Evolutionary conservation across 1,284 basidiomycete species (phyloP), one percentile per base, ranked within the genome.

Genomic region (Fomitopsis palustris): DNA sequence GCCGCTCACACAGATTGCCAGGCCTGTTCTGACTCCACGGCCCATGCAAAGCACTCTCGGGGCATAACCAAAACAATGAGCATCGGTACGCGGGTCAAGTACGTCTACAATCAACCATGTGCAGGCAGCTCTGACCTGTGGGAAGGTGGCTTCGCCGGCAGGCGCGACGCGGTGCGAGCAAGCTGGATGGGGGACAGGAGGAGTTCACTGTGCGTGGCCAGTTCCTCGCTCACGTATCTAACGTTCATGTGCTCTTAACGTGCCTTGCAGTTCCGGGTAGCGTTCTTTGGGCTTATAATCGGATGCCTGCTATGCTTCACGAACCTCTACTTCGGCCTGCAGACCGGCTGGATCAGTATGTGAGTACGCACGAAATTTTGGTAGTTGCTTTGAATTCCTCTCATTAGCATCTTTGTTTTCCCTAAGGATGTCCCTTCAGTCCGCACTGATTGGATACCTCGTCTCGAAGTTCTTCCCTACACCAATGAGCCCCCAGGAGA

Each of bases 361-460:
- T 85, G 63, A 61, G 78, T 69, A 29, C 17, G n/a, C 27, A 23
- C n/a, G n/a, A n/a, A 19, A 10, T 27, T 39, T 14, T 25, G 49
- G 42, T 25, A 2, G 14, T n/a, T 9, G 38, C 35, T 25, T 23
- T 14, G 21, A 9, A 19, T n/a, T 35, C 38, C 23, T 42, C 10
- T 52, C 8, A 42, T 58, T 17, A 51, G 4, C 31, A 49, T 33
- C 10, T 12, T 2, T 7, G 17, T 2, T 10, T 53, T 37, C 55
- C 38, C 43, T 10, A 62, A 95, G 93, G 95, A 98, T 97, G 95
- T 95, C 94, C 2, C 83, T 97, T 7, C 95, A 98, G 70, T 93
- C 92, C 1, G 91, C 93, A 19, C 80, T 98, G 29, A 88, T 98
- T 35, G 96, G 95, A 7, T 98, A 91, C 72, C 85, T 95, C 2